These are phyloP conservation scores for Colletotrichum sp. DNA, from an alignment of 2,329 filamentous ascomycete genomes.

Conservation along the genomic window DNA sequence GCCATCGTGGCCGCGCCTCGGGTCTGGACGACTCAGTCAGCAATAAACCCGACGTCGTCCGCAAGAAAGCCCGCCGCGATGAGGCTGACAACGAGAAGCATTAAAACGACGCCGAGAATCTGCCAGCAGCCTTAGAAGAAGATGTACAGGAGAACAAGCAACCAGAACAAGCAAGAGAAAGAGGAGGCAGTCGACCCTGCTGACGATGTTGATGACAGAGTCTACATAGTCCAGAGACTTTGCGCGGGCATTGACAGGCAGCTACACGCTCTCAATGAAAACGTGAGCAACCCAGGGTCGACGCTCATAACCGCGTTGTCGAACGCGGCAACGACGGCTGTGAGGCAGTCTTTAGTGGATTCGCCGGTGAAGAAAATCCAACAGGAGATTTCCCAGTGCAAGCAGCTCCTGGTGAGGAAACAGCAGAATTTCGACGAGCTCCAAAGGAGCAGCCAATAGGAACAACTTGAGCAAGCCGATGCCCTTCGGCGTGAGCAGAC, in stretches of 20 bases:
- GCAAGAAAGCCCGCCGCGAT: too few relatives aligned
- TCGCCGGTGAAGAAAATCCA: rapidly evolving
- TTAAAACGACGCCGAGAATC: too few relatives aligned
- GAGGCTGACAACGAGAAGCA: too few relatives aligned
- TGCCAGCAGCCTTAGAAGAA: background rate
- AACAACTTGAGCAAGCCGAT: rapidly evolving
- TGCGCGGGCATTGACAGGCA: background rate
- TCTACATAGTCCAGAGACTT: background rate
- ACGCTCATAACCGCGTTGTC: background rate
- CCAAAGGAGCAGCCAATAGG: rapidly evolving
- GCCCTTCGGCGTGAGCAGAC: rapidly evolving
- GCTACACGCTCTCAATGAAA: background rate
- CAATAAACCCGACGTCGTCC: too few relatives aligned
- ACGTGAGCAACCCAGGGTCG: background rate
- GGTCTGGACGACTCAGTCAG: too few relatives aligned
- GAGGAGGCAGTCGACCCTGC: rapidly evolving
- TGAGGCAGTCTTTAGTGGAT: background rate
- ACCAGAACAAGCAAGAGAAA: too few relatives aligned
- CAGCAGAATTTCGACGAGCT: rapidly evolving
- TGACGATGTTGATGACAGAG: rapidly evolving
- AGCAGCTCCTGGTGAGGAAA: background rate
- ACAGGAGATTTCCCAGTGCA: background rate
- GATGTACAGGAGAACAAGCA: too few relatives aligned
- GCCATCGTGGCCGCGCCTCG: too few relatives aligned
- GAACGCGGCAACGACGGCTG: background rate